Evolutionary conservation across 1,284 basidiomycete species (phyloP), one percentile per base, ranked within the genome.

Genomic region (Paramarasmius palmivorus): DNA sequence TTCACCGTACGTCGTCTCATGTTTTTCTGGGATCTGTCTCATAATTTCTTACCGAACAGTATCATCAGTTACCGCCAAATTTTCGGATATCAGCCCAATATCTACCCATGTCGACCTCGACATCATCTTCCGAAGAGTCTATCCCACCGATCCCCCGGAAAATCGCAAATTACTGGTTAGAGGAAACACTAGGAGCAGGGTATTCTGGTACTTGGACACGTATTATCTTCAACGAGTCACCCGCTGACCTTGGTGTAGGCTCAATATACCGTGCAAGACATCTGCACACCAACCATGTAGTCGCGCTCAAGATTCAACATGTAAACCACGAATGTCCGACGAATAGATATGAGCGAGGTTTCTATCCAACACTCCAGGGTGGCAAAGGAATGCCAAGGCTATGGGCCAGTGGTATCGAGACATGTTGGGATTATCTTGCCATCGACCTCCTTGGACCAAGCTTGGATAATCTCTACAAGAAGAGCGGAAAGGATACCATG

Each of bases 301-400:
- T 87, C 41, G 88, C 88, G 0, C 73, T 90, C 53, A 90, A 90
- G 63, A 70, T 90, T 7, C 88, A 90, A 66, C 73, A 77, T 52
- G 69, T 80, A 20, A 72, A 87, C 60, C 82, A 87, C 52, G 80
- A 86, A 63, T 90, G 86, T 61, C 88, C 86, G 0, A 90, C 88
- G 2, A 90, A 90, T 63, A 73, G 68, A 45, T 88, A 85, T 53
- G 88, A 90, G 63, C 79, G 84, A 26, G 60, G 71, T 54, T 76
- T 90, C 55, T 90, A 89, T 63, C 86, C 86, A n/a, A 62, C 75
- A 8, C 68, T 90, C 7, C 87, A 87, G 68, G 88, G 87, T 15
- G 86, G 79, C n/a, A 71, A 75, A 41, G 88, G 88, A 7, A 86
- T 90, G 78, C 88, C 88, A 0, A 82, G 70, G 7, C 71, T 90